A percentile compares a stretch with the other conserved stretches of the same genome.
Conservation (phyloP, 805 yeast species). For the Saccharomyces jurei region DNA sequence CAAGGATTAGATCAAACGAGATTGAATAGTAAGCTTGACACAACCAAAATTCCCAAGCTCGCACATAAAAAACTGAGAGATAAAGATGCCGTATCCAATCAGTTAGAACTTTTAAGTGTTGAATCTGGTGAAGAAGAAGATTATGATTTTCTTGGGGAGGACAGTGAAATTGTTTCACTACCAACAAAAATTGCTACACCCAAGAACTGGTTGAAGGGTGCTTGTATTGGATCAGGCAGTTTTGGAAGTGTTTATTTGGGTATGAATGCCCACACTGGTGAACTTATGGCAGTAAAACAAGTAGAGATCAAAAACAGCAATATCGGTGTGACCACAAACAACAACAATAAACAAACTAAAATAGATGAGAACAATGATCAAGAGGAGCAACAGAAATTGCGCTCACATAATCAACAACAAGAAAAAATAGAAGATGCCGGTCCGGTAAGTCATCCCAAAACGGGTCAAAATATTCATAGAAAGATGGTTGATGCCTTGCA, state of each 20-base stretch:
- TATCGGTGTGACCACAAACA: constrained; percentile 25
- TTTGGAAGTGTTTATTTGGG: constrained; percentile 92
- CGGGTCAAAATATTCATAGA: constrained; percentile 31
- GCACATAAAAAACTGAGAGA: constrained; percentile 36
- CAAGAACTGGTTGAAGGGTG: constrained; percentile 84
- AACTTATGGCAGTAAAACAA: constrained; percentile 94
- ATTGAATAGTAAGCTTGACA: neutral
- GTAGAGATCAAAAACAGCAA: constrained; percentile 55
- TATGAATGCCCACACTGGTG: constrained; percentile 87
- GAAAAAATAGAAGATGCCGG: constrained; percentile 13
- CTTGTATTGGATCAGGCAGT: constrained; percentile 88
- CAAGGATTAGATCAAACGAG: constrained; percentile 26
- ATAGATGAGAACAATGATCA: constrained; percentile 28
- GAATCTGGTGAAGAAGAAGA: constrained; percentile 3
- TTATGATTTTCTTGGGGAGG: constrained; percentile 29
- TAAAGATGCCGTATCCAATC: neutral
- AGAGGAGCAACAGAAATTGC: constrained; percentile 2
- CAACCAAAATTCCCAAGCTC: constrained; percentile 24
- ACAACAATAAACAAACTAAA: constrained; percentile 13
- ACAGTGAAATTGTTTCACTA: constrained; percentile 27
- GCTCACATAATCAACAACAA: constrained; percentile 9
- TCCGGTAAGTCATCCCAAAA: constrained; percentile 7
- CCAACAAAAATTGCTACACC: constrained; percentile 44
- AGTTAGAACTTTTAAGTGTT: neutral
- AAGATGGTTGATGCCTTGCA: constrained; percentile 73